Evolutionary conservation across 345 rosid species (phyloP).

Genomic region (Theobroma cacao): DNA sequence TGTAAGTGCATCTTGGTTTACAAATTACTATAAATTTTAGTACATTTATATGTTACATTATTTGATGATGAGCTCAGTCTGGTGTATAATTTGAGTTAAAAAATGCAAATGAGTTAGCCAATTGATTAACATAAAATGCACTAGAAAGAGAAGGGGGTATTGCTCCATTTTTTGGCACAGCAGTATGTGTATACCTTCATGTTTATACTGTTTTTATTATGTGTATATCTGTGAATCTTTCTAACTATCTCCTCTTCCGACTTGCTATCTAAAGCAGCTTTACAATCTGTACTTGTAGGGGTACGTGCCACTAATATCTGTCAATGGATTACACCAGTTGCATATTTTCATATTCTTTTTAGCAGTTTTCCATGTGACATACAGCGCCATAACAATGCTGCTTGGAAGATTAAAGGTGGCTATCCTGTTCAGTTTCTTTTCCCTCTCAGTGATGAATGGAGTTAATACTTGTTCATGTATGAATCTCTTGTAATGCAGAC

Average conservation of each 20-base stretch:
- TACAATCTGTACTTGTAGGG: conserved; percentile 50
- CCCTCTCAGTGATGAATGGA: background rate
- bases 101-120: too few species aligned
- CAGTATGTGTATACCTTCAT: too few species aligned
- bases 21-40: background rate
- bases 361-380: conserved; percentile 85
- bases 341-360: conserved; percentile 93
- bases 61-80: too few species aligned
- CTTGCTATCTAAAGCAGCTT: background rate
- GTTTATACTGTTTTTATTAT: too few species aligned
- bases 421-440: background rate
- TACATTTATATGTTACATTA: too few species aligned
- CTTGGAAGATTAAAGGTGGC: conserved; percentile 88
- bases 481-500: conserved; percentile 45
- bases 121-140: too few species aligned
- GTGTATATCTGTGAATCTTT: background rate
- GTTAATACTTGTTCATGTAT: background rate
- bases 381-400: conserved; percentile 76
- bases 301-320: conserved; percentile 72
- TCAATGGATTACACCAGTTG: conserved; percentile 79
- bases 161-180: too few species aligned
- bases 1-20: conserved; percentile 21
- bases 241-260: background rate
- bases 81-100: too few species aligned
- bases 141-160: too few species aligned